Conservation (phyloP, 805 yeast genomes). For the Pichia occidentalis region DNA sequence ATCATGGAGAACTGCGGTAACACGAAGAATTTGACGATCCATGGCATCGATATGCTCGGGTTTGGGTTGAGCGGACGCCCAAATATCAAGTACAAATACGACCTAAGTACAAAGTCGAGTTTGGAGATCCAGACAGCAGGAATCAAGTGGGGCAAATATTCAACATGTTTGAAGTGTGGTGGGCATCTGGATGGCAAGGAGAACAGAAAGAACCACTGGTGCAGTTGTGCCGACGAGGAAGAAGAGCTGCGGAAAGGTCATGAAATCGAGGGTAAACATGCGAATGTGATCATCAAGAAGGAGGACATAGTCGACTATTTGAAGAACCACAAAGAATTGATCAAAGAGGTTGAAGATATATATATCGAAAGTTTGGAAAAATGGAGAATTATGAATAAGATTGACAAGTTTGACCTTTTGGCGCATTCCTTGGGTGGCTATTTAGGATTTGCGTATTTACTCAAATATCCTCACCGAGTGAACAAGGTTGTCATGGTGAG, state of each 20-base stretch:
- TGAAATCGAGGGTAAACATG: background rate
- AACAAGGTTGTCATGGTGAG: slow-evolving; percentile 54
- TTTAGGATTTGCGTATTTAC: slow-evolving; percentile 50
- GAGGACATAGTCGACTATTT: slow-evolving; percentile 19
- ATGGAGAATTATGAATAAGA: slow-evolving; percentile 49
- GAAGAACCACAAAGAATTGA: slow-evolving; percentile 32
- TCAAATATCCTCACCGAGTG: slow-evolving; percentile 49
- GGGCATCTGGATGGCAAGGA: slow-evolving; percentile 15
- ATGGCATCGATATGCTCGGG: slow-evolving; percentile 45
- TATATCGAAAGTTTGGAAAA: slow-evolving; percentile 54
- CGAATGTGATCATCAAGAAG: slow-evolving; percentile 6
- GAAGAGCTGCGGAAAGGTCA: slow-evolving; percentile 8
- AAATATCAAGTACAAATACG: slow-evolving; percentile 20
- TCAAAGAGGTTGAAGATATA: slow-evolving; percentile 44
- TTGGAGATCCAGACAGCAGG: slow-evolving; percentile 23
- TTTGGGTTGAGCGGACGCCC: slow-evolving; percentile 52
- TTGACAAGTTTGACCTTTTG: slow-evolving; percentile 52
- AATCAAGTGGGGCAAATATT: slow-evolving; percentile 13
- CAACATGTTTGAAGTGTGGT: slow-evolving; percentile 11
- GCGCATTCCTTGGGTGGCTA: slow-evolving; percentile 83
- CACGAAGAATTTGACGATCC: slow-evolving; percentile 22
- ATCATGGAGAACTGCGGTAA: slow-evolving; percentile 29
- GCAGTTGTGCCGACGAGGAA: slow-evolving; percentile 9
- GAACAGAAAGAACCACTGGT: slow-evolving; percentile 7
- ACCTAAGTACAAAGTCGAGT: slow-evolving; percentile 19